Base-by-base conservation (phyloP, 768 basidiomycete species). In the Phlebiopsis gigantea region DNA sequence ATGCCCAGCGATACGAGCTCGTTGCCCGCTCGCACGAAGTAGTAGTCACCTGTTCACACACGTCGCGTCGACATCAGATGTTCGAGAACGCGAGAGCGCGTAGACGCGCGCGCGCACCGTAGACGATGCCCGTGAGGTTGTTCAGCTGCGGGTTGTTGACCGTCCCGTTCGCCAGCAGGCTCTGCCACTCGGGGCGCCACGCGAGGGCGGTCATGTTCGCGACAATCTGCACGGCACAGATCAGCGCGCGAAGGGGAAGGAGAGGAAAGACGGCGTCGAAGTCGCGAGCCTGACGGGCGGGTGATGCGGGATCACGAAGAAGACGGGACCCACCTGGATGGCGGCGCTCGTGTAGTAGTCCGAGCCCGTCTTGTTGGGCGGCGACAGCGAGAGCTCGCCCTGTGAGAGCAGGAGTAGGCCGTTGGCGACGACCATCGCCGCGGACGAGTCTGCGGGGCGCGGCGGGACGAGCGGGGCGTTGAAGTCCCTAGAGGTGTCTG, bases 381-480 rank as follows among this genome's bases (percentile, higher is more conserved):
- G 66, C 2, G 68, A 22, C 7, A 71, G 58, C 72, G 63, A 74
- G 57, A 57, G 71, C 66, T 61, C 76, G 47, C 73, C 70, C 34
- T 71, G 63, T 6, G 84, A 74, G 6, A 89, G 75, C 10, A 86
- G 70, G 34, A 89, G 67, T 43, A 90, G 73, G 0, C 76, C 87
- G 29, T 75, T 81, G 2, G 79, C 79, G 0, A 78, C 83, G 59
- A 88, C 79, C 34, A 79, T 83, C 8, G 85, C 83, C 4, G 87
- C 85, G 15, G 86, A 87, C 1, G 82, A 84, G 69, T 90, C 88
- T 0, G 85, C 84, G 0, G 82, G 80, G 12, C 79, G 75, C 17
- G 79, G 77, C 2, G 82, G 84, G 6, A 66, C 66, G 39, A 77
- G 64, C 0, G 86, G 87, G 5, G 85, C 87, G 57, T 88, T 79